Percentiles rank a stretch among this genome's conserved stretches.
These are phyloP conservation scores for Penicillium palitans DNA, from an alignment of 2,329 filamentous ascomycete genomes.

Conservation along the genomic window DNA sequence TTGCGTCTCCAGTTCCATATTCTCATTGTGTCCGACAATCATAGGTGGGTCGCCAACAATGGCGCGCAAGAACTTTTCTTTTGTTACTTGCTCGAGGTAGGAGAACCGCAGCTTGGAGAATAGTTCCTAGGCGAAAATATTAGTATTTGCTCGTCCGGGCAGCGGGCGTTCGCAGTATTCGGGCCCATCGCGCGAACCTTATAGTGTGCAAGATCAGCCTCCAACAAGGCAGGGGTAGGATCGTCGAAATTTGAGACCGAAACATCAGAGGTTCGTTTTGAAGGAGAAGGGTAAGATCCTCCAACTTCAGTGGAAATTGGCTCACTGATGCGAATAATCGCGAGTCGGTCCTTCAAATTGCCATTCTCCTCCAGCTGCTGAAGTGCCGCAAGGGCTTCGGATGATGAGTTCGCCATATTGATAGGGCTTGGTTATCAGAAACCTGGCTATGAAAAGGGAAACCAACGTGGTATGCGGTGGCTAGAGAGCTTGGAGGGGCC, in stretches of 20 bases:
- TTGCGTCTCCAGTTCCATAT: slow-evolving; percentile 72
- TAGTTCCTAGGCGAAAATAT: slow-evolving; percentile 60
- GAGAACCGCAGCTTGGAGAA: slow-evolving; percentile 96
- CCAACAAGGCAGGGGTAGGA: slow-evolving; percentile 72
- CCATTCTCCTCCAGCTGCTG: slow-evolving; percentile 49
- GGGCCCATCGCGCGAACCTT: slow-evolving; percentile 51
- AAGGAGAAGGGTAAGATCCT: slow-evolving; percentile 31
- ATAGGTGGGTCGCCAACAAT: slow-evolving; percentile 89
- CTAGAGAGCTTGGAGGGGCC: background rate
- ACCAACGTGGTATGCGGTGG: background rate
- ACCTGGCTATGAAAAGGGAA: background rate
- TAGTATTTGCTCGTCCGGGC: slow-evolving; percentile 1
- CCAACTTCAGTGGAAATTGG: slow-evolving; percentile 60
- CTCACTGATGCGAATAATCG: slow-evolving; percentile 75
- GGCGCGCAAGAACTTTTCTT: slow-evolving; percentile 92
- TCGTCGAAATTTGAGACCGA: slow-evolving; percentile 69
- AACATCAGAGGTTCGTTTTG: slow-evolving; percentile 68
- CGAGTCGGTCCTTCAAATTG: slow-evolving; percentile 54
- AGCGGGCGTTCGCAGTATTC: background rate
- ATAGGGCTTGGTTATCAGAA: background rate
- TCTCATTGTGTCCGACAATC: slow-evolving; percentile 79
- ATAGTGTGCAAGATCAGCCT: slow-evolving; percentile 85
- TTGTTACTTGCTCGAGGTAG: slow-evolving; percentile 97
- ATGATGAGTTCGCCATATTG: slow-evolving; percentile 23
- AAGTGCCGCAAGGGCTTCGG: slow-evolving; percentile 45